Base-by-base conservation (phyloP, 495 filamentous ascomycete genomes). In the Talaromyces borbonicus region DNA sequence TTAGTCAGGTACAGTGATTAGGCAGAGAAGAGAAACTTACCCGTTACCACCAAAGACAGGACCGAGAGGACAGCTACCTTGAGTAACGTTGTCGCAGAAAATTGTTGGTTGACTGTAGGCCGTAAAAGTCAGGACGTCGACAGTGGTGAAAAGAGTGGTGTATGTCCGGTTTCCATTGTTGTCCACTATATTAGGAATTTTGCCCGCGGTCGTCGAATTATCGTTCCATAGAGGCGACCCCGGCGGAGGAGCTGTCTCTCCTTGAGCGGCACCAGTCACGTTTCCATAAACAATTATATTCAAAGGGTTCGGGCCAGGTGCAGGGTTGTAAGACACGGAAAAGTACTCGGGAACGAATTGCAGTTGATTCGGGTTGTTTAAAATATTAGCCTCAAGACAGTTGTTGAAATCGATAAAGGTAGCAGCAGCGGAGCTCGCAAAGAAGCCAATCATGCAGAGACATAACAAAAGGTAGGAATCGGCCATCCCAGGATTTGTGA, bases 231-330 rank as follows among this genome's bases (percentile, higher is more conserved):
- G 56, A 4, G 69, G 56, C 51, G 74, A 64, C 36, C 74, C 58
- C 32, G 63, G 57, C 4, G 67, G 46, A 32, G 85, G 85, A 47
- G 79, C 69, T 12, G 59, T 49, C 4, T 61, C 41, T 16, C 69
- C 56, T 14, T n/a, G n/a, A n/a, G 63, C 58, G 12, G 65, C 66
- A 6, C 92, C 92, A 20, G 81, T 81, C 16, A 97, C 87, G 62
- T 96, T 95, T 18, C 90, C 90, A 66, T 87, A 96, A 16, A 95
- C 78, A 1, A 81, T 95, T 22, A 96, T 66, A 47, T 77, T 78
- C 23, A 98, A 67, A 29, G 78, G 79, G 56, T 88, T 78, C 40
- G 72, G 75, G 8, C 76, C 57, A 46, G 74, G 63, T 15, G 64
- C 58, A 18, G 76, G 65, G 52, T 88, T 73, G 66, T 93, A 94